Base-by-base conservation (phyloP, 106 monocot species). In the Acorus calamus region DNA sequence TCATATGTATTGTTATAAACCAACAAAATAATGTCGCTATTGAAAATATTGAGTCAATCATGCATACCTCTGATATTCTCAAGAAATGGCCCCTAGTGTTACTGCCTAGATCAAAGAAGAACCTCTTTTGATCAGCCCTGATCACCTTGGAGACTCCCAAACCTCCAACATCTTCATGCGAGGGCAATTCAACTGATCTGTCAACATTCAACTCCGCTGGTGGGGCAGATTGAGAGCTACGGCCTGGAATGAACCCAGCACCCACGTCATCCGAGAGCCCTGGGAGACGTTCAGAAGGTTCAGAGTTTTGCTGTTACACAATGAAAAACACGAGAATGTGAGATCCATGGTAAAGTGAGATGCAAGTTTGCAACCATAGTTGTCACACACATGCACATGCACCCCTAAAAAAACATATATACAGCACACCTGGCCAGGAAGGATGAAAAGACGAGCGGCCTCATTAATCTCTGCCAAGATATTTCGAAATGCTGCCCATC, bases 211-310 rank as follows among this genome's bases (percentile, higher is more conserved):
- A 45, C 14, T 96, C 94, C 4, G 90, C 54, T 14, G 76, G 87
- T 55, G 87, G 63, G 13, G 60, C 76, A n/a, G 74, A 50, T 59
- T 80, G 94, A 41, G 75, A 49, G 51, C 60, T 67, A 42, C 78
- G 76, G 50, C 81, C 83, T 42, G 89, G 69, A 65, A 96, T 96
- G 66, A 96, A 96, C 57, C 94, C 94, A 63, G 87, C 94, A 43
- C 94, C 90, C 8, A 96, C 94, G 67, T 96, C 94, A 77, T 96
- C 94, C 57, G 94, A 96, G 59, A 90, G 87, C 53, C 94, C 90
- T 46, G 81, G 73, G 46, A 90, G 79, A 12, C 54, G 79, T 47
- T 90, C 84, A 4, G 84, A 61, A 50, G 74, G 68, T 52, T 90
- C 94, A 46, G 87, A 42, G 7, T 69, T 70, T 61, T 89, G 85